phyloP scores from a whole-genome alignment of 1,284 basidiomycete genomes.

The Sanghuangporus sanghuang region DNA sequence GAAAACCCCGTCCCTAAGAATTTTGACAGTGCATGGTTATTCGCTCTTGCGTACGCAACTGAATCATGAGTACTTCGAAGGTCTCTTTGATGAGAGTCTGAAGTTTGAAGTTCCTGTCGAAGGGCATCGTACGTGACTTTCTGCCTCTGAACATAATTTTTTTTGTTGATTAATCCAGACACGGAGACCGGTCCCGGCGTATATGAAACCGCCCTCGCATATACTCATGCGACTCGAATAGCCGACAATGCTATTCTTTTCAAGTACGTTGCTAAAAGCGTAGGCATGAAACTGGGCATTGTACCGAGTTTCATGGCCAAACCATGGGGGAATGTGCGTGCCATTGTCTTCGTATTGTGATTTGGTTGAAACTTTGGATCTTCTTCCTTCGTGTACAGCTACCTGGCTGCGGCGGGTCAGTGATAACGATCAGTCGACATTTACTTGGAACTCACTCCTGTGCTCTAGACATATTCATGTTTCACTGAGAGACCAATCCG shows the following conservation, averaged over 20 bases:
- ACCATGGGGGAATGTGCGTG: constrained; percentile 82
- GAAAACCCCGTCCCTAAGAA: not conserved
- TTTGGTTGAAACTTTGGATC: not conserved
- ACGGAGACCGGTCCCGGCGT: constrained; percentile 96
- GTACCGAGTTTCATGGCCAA: constrained; percentile 98
- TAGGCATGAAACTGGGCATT: constrained; percentile 86
- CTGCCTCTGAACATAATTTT: not conserved
- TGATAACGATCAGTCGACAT: constrained; percentile 1
- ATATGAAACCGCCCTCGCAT: constrained; percentile 90
- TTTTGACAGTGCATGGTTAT: constrained; percentile 80
- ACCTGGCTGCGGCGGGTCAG: constrained; percentile 86
- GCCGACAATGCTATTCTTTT: constrained; percentile 93
- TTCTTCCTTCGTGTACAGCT: constrained; percentile 43
- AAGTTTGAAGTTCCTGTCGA: constrained; percentile 84
- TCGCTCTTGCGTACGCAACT: constrained; percentile 84
- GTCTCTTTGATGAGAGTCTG: constrained; percentile 74
- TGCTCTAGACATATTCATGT: constrained; percentile 81
- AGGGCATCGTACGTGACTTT: constrained; percentile 70
- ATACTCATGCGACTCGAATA: constrained; percentile 80
- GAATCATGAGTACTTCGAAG: constrained; percentile 88
- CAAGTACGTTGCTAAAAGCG: constrained; percentile 89
- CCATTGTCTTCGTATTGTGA: not conserved
- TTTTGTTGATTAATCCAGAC: constrained; percentile 42
- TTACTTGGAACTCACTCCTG: not conserved
- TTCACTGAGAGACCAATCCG: constrained; percentile 67